Evolutionary conservation across 2,329 filamentous ascomycete species (phyloP), one percentile per base, ranked within the genome.

Genomic region (Curvularia lunata): DNA sequence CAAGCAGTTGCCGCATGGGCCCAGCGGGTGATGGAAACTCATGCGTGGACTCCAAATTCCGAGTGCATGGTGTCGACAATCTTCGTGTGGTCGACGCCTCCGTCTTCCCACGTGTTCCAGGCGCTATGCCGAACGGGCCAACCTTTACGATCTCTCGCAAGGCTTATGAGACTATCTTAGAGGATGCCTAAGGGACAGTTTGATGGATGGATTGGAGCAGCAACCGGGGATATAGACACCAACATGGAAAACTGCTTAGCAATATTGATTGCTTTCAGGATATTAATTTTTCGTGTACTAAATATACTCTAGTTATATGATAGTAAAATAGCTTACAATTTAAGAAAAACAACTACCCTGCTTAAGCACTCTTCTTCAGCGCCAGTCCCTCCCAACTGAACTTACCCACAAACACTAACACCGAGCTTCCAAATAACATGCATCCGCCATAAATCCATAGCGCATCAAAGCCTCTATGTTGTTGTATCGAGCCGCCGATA

Each of bases 81-180:
- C 69, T 89, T 48, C 77, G 86, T 27, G 86, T 88, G 2, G 86
- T 89, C 0, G 86, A 89, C 75, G 86, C 85, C 0, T 83, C 80
- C 23, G 79, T 84, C 0, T 88, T 55, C 32, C 53, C 46, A 27
- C 48, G 34, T 4, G 34, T 40, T 3, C 48, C 48, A 41, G 34
- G 48, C 21, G 43, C 32, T 19, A 48, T 54, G 5, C 34, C 52
- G 5, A 46, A 48, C 8, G 7, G 46, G n/a, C 43, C 52, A 25
- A 54, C 52, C 19, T 48, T 54, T 16, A 48, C 46, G 4, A 48
- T 48, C 18, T 48, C 42, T 28, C 30, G 46, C 2, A 48, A 54
- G 6, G 43, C 52, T 1, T 45, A 45, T 25, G 42, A 4, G 23
- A 13, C 25, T 12, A 45, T 45, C 16, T 12, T 45, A 10, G 42